phyloP scores from a whole-genome alignment of 257 asterid genomes.

The Fraxinus cuspidata region DNA sequence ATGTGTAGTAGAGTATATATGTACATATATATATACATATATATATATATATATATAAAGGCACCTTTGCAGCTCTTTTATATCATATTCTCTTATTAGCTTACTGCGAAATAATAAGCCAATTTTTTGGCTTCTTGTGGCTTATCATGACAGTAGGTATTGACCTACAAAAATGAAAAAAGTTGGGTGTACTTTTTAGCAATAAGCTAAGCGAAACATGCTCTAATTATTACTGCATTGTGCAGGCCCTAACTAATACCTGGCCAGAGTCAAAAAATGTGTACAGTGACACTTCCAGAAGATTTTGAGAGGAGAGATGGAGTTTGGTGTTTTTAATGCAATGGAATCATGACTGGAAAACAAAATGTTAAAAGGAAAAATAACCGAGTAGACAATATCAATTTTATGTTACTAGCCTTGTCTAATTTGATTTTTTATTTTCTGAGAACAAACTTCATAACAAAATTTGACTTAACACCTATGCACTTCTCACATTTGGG shows the following conservation, averaged over 20 bases:
- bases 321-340: not conserved
- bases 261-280: not conserved
- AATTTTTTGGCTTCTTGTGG: not conserved
- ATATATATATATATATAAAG: no score
- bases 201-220: not conserved
- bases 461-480: not conserved
- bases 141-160: not conserved
- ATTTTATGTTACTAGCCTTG: not conserved
- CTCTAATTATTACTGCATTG: not conserved
- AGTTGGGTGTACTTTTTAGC: not conserved
- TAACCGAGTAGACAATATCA: not conserved
- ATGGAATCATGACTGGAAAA: not conserved
- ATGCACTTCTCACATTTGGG: not conserved
- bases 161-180: not conserved
- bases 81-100: not conserved
- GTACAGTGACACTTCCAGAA: not conserved
- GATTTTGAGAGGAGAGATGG: not conserved
- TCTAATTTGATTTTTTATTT: not conserved
- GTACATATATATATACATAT: no score
- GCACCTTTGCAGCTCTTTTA: not conserved
- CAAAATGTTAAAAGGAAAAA: no score
- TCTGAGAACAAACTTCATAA: not conserved
- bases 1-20: not conserved
- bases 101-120: not conserved
- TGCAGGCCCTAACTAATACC: not conserved